These are phyloP conservation scores for Gossypium mustelinum DNA, from an alignment of 345 rosid species.

Conservation along the genomic window DNA sequence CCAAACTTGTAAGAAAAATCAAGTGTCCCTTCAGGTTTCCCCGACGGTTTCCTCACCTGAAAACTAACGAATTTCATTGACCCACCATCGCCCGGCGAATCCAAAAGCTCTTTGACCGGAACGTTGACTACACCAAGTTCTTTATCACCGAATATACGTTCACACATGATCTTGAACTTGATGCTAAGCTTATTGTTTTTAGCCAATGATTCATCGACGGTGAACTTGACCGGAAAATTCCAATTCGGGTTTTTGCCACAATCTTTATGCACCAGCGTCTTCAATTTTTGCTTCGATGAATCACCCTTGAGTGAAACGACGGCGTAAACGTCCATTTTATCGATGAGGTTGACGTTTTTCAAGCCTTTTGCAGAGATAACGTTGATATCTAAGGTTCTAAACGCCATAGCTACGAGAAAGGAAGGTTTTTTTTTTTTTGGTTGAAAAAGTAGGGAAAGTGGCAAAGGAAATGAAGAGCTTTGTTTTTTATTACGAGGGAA, in stretches of 20 bases:
- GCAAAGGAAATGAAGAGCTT: constrained; percentile 9
- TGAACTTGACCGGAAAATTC: constrained; percentile 61
- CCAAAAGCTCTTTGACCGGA: constrained; percentile 62
- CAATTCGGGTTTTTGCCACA: constrained; percentile 62
- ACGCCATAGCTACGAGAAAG: constrained; percentile 37
- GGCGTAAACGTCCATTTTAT: constrained; percentile 83
- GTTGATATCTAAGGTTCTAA: constrained; percentile 55
- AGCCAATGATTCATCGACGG: constrained; percentile 40
- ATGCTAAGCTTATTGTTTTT: constrained; percentile 47
- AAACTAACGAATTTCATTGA: constrained; percentile 47
- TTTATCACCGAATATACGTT: constrained; percentile 62
- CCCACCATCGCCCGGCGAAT: constrained; percentile 22
- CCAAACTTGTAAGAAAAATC: constrained; percentile 58
- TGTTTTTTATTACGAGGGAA: too few relatives aligned
- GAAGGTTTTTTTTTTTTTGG: too few relatives aligned
- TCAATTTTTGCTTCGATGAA: constrained; percentile 27
- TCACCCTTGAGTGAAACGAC: constrained; percentile 58
- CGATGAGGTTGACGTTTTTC: constrained; percentile 57
- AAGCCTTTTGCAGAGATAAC: constrained; percentile 62
- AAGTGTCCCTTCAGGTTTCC: constrained; percentile 67
- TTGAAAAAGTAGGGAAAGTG: background rate
- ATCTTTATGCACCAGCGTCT: constrained; percentile 40
- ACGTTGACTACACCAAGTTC: constrained; percentile 72
- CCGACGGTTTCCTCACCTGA: constrained; percentile 56
- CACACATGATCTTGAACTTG: constrained; percentile 56